Evolutionary conservation across 2,329 filamentous ascomycete species (phyloP), one percentile per base, ranked within the genome.

Genomic region (Neofusicoccum parvum): DNA sequence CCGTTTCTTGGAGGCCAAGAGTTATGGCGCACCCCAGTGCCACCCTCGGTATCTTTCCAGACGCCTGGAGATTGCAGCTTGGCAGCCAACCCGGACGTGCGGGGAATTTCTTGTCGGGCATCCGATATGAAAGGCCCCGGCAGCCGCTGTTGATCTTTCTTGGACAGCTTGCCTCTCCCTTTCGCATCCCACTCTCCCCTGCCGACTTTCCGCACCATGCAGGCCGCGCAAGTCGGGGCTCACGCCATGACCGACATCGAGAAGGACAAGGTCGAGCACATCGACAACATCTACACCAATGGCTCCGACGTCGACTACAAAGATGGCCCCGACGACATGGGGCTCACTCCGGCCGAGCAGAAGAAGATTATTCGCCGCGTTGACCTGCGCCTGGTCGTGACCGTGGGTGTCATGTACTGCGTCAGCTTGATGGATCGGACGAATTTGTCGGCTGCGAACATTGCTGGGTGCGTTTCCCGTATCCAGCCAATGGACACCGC

Each of bases 361-460:
- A 86, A 81, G 73, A 84, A 79, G 48, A 91, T 95, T 71, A 87
- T 93, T 48, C 82, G 84, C 65, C 86, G 87, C 12, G 82, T 95
- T 70, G 92, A 96, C 76, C 80, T 75, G 39, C 79, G 81, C 36
- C 74, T 84, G n/a, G 80, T 83, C 17, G 70, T 80, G 20, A 82
- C 80, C 0, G 75, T 82, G 1, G 81, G 81, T 9, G 76, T 85
- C 69, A 85, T 92, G 79, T 94, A 94, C 76, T 92, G 90, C 74
- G 83, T 92, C 70, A 90, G 86, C 69, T 79, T 94, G 66, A 91
- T 94, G 87, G 92, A 95, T 73, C 83, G 92, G 37, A 92, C 90
- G 1, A 94, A 94, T 76, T 79, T 94, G 74, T 86, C 86, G n/a
- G 82, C 86, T 23, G 91, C 90, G 46, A 86, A 86, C 51, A 89